Percentiles rank a stretch among this genome's conserved stretches.
Evolutionary conservation across 495 filamentous ascomycete genomes (phyloP).

Genomic region (Penicillium cosmopolitanum): DNA sequence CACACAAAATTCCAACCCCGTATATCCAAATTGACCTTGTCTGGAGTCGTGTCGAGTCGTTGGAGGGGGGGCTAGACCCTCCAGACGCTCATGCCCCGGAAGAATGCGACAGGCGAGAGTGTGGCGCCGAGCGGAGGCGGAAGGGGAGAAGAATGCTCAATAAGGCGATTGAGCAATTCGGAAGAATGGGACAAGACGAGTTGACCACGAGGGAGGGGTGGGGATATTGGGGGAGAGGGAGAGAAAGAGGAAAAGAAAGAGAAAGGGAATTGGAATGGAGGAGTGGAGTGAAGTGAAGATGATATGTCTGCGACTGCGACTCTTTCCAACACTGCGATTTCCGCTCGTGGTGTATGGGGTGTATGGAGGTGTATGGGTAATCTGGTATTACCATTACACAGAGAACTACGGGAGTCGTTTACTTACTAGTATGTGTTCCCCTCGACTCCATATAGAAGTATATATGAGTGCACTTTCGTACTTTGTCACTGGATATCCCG

Average conservation of each 20-base stretch:
- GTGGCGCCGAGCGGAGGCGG: slow-evolving; percentile 9
- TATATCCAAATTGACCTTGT: too few species aligned
- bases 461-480: too few species aligned
- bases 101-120: slow-evolving; percentile 16
- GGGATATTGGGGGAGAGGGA: background rate
- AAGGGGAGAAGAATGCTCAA: slow-evolving; percentile 1
- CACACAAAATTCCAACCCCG: background rate
- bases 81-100: slow-evolving; percentile 34
- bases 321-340: too few species aligned
- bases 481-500: too few species aligned
- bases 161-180: slow-evolving; percentile 10
- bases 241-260: background rate
- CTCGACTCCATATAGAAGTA: background rate
- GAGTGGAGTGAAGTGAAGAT: slow-evolving; percentile 7
- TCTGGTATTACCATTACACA: background rate
- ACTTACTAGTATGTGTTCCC: too few species aligned
- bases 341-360: background rate
- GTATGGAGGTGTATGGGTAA: background rate
- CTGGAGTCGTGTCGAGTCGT: slow-evolving; percentile 11
- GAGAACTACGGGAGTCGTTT: too few species aligned
- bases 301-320: slow-evolving; percentile 1
- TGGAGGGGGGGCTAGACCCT: slow-evolving; percentile 39
- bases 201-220: too few species aligned
- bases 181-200: background rate
- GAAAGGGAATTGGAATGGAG: slow-evolving; percentile 3